Base-by-base conservation (phyloP, 2,329 filamentous ascomycete species). In the Boeremia exigua region DNA sequence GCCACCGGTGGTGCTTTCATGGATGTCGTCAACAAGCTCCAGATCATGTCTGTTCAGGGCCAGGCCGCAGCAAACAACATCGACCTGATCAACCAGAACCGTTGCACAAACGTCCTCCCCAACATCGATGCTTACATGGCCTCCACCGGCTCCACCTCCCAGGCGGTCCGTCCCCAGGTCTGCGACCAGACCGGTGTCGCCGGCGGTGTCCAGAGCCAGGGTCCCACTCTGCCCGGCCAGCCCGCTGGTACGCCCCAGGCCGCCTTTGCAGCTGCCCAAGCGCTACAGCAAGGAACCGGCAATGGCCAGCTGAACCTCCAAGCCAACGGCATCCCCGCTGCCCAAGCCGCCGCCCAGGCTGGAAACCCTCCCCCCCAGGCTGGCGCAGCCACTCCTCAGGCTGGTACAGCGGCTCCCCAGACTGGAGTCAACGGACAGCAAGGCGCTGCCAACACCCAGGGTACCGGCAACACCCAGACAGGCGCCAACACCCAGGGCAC, bases 11-110 rank as follows among this genome's bases (percentile, higher is more conserved):
- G 73, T 58, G 61, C 69, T 30, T 76, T 76, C 69, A 70, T 74
- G 61, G 72, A 74, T 60, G 73, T 76, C 38, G 73, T 76, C 53
- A 63, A 72, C 64, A 76, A 74, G 66, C 68, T 76, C 39, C 66
- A 73, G 66, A 48, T 66, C 48, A 76, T 75, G 73, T 69, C 64
- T 32, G 51, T 67, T 27, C 66, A 75, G 63, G 73, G 73, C 15
- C 62, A 56, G 55, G 70, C 69, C 44, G 69, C 71, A 6, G 65
- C 59, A 11, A 58, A 53, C 34, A 72, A 74, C 61, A 73, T 74
- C 49, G 69, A 74, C 44, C 53, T 73, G 65, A 74, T 74, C 63
- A 73, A 71, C 62, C 69, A 73, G 66, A 74, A 74, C 64, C 70
- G 71, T 37, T 74, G 71, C 59, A 66, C 68, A 34, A 74, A 74